Conservation (phyloP, 441 rosid genomes). For the Isatis lusitanica region DNA sequence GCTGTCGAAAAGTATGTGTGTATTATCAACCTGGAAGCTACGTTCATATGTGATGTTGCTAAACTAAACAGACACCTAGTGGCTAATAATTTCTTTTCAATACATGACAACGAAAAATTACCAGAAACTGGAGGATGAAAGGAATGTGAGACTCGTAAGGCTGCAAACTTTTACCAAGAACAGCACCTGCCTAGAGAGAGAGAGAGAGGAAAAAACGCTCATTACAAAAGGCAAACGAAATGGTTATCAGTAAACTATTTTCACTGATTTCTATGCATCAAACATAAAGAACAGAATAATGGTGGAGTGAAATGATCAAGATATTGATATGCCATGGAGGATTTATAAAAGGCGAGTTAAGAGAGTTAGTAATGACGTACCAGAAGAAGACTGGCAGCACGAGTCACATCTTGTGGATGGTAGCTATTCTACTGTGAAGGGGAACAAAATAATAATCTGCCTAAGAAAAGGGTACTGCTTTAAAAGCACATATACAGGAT, state of each 20-base stretch:
- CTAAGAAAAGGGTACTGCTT: background rate
- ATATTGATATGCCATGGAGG: background rate
- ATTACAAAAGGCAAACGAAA: constrained; percentile 11
- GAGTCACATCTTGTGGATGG: constrained; percentile 83
- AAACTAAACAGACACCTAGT: constrained; percentile 18
- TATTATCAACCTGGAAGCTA: constrained; percentile 8
- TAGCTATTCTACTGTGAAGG: constrained; percentile 71
- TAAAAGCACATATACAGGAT: constrained; percentile 49
- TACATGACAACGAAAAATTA: constrained; percentile 30
- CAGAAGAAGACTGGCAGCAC: constrained; percentile 84
- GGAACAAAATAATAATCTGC: constrained; percentile 1
- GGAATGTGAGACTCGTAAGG: constrained; percentile 97
- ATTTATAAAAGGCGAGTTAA: too few relatives aligned
- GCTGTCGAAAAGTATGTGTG: background rate
- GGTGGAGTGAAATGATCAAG: background rate
- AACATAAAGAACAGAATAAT: background rate
- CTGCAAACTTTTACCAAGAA: constrained; percentile 76
- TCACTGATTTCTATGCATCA: background rate
- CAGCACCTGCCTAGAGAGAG: constrained; percentile 72
- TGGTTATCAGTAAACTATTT: background rate
- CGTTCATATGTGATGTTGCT: background rate
- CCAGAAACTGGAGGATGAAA: constrained; percentile 92
- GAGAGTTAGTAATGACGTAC: constrained; percentile 35
- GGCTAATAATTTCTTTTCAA: constrained; percentile 1
- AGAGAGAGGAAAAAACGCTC: background rate